These are phyloP conservation scores for Cercospora sojina DNA, from an alignment of 2,329 filamentous ascomycete genomes.

Conservation along the genomic window DNA sequence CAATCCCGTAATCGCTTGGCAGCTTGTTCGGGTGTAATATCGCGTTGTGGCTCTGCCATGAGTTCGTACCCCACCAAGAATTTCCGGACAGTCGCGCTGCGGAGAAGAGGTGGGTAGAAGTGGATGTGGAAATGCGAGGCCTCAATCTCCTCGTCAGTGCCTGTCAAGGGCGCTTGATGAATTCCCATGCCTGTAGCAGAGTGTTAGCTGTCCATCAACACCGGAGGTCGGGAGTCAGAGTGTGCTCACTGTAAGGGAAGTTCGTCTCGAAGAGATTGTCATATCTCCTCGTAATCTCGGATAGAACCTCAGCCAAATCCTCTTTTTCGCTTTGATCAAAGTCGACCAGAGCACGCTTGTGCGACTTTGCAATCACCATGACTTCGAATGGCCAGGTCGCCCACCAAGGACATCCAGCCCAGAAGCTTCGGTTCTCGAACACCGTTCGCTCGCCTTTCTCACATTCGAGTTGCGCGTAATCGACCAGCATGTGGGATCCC, in stretches of 20 bases:
- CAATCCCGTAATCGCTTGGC: slow-evolving; percentile 73
- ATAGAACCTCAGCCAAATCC: slow-evolving; percentile 77
- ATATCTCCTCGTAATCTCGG: slow-evolving; percentile 85
- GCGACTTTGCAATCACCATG: slow-evolving; percentile 79
- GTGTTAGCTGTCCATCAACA: not conserved
- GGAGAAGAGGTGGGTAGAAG: slow-evolving; percentile 91
- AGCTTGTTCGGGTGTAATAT: slow-evolving; percentile 96
- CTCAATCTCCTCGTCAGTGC: slow-evolving; percentile 78
- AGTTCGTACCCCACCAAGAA: slow-evolving; percentile 96
- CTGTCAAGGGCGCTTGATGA: slow-evolving; percentile 87
- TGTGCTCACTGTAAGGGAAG: slow-evolving; percentile 80
- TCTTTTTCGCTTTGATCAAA: slow-evolving; percentile 68
- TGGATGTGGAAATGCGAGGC: slow-evolving; percentile 93
- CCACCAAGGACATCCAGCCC: slow-evolving; percentile 96
- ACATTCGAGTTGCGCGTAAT: slow-evolving; percentile 82
- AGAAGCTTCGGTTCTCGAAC: slow-evolving; percentile 80
- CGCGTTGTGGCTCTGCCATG: slow-evolving; percentile 94
- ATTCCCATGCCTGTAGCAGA: slow-evolving; percentile 71
- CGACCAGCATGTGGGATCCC: slow-evolving; percentile 74
- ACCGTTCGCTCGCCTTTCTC: slow-evolving; percentile 82
- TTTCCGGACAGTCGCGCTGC: slow-evolving; percentile 91
- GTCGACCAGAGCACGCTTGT: slow-evolving; percentile 82
- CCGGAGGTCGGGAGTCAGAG: not conserved
- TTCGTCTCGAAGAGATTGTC: slow-evolving; percentile 96
- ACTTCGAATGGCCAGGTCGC: slow-evolving; percentile 96